These are phyloP conservation scores for Podochytrium sp. DNA, from an alignment of 192 early-diverging fungal species.

Conservation along the genomic window DNA sequence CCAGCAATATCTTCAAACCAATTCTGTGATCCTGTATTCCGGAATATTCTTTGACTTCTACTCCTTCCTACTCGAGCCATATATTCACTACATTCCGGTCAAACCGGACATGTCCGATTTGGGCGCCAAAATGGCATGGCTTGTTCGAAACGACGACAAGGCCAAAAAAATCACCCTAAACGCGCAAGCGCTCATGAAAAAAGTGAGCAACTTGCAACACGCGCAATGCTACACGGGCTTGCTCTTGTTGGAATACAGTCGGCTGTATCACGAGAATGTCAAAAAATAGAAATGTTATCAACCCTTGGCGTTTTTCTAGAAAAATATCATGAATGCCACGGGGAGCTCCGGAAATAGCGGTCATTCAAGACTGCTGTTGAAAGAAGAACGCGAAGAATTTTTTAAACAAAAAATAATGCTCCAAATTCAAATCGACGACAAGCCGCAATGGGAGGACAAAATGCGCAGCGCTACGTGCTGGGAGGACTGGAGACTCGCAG, in stretches of 20 bases:
- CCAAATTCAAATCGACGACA: constrained; percentile 6
- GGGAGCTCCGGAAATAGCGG: no score
- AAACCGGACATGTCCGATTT: constrained; percentile 21
- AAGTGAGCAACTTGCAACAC: neutral
- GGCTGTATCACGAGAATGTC: no score
- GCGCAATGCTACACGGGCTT: constrained; percentile 8
- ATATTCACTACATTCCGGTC: constrained; percentile 28
- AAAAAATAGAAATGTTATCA: no score
- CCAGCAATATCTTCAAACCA: constrained; percentile 2
- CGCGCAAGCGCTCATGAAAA: neutral
- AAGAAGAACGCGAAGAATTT: no score
- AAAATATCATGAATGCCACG: no score
- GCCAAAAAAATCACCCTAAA: constrained; percentile 6
- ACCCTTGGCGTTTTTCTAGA: no score
- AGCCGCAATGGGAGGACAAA: neutral
- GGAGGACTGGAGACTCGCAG: neutral
- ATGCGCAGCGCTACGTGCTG: neutral
- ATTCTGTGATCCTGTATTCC: constrained; percentile 11
- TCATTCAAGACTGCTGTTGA: no score
- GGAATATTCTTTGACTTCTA: constrained; percentile 17
- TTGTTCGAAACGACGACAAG: neutral
- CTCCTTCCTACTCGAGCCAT: constrained; percentile 8
- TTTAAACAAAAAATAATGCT: no score
- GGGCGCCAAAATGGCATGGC: constrained; percentile 19
- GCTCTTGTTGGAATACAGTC: neutral